phyloP scores from a whole-genome alignment of 78 protist genomes.

The Polysphondylium violaceum region DNA sequence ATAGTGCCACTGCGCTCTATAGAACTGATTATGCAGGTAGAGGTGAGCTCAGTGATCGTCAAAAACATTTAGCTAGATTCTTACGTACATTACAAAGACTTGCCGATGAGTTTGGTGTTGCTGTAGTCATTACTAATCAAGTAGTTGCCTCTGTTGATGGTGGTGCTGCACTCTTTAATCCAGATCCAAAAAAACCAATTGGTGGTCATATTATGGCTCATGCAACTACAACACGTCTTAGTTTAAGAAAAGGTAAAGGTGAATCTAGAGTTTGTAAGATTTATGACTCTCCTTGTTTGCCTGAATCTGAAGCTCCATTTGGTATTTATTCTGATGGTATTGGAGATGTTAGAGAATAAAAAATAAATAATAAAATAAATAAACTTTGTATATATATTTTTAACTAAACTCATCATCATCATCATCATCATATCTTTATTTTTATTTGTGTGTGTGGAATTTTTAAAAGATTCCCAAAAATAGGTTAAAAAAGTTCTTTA shows the following conservation, averaged over 20 bases:
- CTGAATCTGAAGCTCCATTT: constrained; percentile 92
- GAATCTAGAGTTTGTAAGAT: constrained; percentile 97
- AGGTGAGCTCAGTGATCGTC: constrained; percentile 98
- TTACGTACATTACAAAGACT: constrained; percentile 94
- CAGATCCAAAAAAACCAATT: constrained; percentile 94
- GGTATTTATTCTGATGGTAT: constrained; percentile 87
- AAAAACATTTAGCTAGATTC: constrained; percentile 97
- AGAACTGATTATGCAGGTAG: constrained; percentile 99
- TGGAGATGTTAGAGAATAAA: constrained; percentile 75
- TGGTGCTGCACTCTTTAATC: constrained; percentile 54
- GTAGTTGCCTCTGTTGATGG: constrained; percentile 96
- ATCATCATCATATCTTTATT: too few species aligned
- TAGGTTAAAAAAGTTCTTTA: background rate
- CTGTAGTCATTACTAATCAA: constrained; percentile 99
- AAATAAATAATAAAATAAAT: constrained; percentile 4
- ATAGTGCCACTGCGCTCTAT: constrained; percentile 98
- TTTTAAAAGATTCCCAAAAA: too few species aligned
- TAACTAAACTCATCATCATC: too few species aligned
- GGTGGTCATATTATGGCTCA: constrained; percentile 99
- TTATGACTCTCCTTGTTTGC: constrained; percentile 98
- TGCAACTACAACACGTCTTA: constrained; percentile 98
- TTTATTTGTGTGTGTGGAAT: background rate
- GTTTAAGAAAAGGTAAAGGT: constrained; percentile 98
- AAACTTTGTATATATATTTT: background rate
- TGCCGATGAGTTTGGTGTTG: constrained; percentile 99